phyloP scores from a whole-genome alignment of 2,329 filamentous ascomycete species.

The Colletotrichum liriopes region DNA sequence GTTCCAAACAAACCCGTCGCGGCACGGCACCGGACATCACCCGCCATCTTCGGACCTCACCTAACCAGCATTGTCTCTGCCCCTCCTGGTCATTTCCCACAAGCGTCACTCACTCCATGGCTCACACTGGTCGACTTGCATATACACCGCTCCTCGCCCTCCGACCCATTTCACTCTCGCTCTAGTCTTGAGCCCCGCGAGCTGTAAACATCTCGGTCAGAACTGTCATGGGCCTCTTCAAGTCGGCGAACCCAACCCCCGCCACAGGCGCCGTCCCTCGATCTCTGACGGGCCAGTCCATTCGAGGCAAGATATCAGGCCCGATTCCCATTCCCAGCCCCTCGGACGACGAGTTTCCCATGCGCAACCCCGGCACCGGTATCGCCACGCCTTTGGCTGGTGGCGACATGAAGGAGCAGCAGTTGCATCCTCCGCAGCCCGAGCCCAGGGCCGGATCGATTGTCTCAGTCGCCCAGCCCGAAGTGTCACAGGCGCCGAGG shows the following conservation, averaged over 20 bases:
- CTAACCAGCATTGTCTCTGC: slow-evolving; percentile 29
- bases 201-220: slow-evolving; percentile 18
- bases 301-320: slow-evolving; percentile 73
- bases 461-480: slow-evolving; percentile 31
- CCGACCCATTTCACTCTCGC: slow-evolving; percentile 17
- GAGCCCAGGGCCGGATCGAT: slow-evolving; percentile 21
- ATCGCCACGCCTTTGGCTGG: slow-evolving; percentile 53
- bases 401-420: slow-evolving; percentile 45
- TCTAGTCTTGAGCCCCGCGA: slow-evolving; percentile 30
- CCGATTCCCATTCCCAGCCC: slow-evolving; percentile 70
- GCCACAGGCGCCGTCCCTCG: slow-evolving; percentile 54
- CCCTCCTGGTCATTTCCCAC: slow-evolving; percentile 26
- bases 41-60: slow-evolving; percentile 23
- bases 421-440: slow-evolving; percentile 37
- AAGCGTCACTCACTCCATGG: slow-evolving; percentile 28
- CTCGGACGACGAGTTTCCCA: slow-evolving; percentile 69
- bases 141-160: slow-evolving; percentile 36
- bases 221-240: slow-evolving; percentile 61
- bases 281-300: slow-evolving; percentile 59
- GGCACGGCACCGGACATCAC: slow-evolving; percentile 37
- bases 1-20: slow-evolving; percentile 27
- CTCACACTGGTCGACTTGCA: slow-evolving; percentile 37
- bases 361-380: slow-evolving; percentile 59
- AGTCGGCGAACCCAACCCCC: slow-evolving; percentile 54
- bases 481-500: slow-evolving; percentile 28